Base-by-base conservation (phyloP, 352 stramenopile species). In the Globisporangium cylindrosporum region DNA sequence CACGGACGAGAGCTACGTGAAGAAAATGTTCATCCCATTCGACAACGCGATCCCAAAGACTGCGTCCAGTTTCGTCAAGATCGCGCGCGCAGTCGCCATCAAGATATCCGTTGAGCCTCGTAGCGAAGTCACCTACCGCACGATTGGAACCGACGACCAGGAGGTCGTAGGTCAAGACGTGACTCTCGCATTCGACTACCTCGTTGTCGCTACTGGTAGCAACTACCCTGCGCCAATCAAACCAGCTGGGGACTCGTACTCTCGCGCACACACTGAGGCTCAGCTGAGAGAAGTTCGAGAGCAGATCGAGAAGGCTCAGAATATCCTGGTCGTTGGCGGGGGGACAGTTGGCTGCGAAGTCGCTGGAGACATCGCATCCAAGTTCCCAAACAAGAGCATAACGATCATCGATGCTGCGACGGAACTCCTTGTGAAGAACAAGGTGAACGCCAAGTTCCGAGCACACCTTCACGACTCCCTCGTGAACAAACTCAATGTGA, bases 261-360 rank as follows among this genome's bases (percentile, higher is more conserved):
- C 22, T 24, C 22, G 22, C 22, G 22, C 22, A 24, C 22, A 24
- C 4, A 73, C 68, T 0, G 73, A 81, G 53, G 6, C 25, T 27
- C 24, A 58, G 4, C 12, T 58, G 6, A 58, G 8, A 1, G 53
- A 58, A 22, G 53, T 58, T 1, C 53, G 53, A 1, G 53, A 58
- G 53, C 53, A 58, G 4, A 58, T 58, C 25, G 53, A 58, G 53
- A 34, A 58, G 14, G 53, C 53, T 8, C 10, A 38, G 53, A 15
- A 14, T 1, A 58, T 58, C 24, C 53, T 58, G 14, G 12, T 58
- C 3, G 10, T 58, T 4, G 53, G 53, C 20, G 53, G 53, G 6
- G 53, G 53, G 9, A 58, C 53, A 3, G 53, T 36, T 2, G 53
- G 53, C 24, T 58, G 53, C 12, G 53, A 58, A 12, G 53, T 58